Evolutionary conservation across 1,139 yeast species (phyloP), one percentile per base, ranked within the genome.

Genomic region (Candida pseudoviswanathii): DNA sequence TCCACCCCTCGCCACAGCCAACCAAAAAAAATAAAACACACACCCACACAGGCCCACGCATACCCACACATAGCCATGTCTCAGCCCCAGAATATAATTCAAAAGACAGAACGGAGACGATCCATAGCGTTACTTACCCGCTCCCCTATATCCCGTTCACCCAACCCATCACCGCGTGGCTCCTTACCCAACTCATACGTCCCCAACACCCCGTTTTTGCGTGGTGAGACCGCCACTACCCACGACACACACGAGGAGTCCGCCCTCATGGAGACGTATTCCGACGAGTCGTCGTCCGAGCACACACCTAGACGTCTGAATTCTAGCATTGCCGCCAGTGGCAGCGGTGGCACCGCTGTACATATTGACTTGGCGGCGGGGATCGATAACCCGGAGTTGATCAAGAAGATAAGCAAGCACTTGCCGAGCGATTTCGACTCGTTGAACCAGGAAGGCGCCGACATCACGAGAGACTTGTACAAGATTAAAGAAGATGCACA

Each of bases 391-490:
- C 68, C 71, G 0, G 57, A 56, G 27, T 43, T 67, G 30, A 49
- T 63, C 4, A 58, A 59, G 33, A 62, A 58, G 48, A 62, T 73
- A 4, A 62, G 66, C 21, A 67, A 66, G 44, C 77, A 73, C 53
- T 60, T 73, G 40, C 65, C 66, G 6, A 51, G 51, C 8, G 57
- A 56, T 38, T 48, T 78, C 55, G 83, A 81, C 43, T 50, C 64
- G 2, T 69, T 90, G 49, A 80, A 81, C 51, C 67, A 83, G 27
- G 96, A 86, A 64, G 96, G 96, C 25, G 97, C 95, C 10, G 97
- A 90, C 61, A 85, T 90, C 43, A 88, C 95, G 4, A 75, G 96
- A 52, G 95, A 88, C 57, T 75, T 90, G 38, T 89, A 89, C 67
- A 85, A 84, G 49, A 57, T 88, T 82, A 90, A 65, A 6, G 62